Evolutionary conservation across 179 eudicot species (phyloP), one percentile per base, ranked within the genome.

Genomic region (Beta macrorhiza): DNA sequence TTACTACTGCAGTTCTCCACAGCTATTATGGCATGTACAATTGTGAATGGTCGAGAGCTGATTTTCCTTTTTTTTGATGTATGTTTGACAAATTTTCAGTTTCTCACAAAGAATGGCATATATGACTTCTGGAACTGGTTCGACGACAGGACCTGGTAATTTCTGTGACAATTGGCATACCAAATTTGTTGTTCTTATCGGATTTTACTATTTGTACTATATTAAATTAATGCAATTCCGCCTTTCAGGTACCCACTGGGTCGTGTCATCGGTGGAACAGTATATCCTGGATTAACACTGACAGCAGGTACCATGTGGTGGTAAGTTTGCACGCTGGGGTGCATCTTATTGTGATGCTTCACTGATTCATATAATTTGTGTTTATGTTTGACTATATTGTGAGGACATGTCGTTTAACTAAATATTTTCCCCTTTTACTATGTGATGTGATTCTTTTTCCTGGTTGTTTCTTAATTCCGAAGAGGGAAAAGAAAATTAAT

Each of bases 91-190:
- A 80, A 84, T 90, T 88, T 92, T 78, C 92, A 96, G 99, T 92
- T 57, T 85, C 96, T 94, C 77, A 87, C 89, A 42, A 96, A 91
- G 90, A 96, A 91, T 71, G 99, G 99, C 72, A 94, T 96, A 84
- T 94, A 94, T 70, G 99, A 93, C 84, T 96, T 96, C 73, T 96
- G 99, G 99, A 96, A 96, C 81, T 96, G 99, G 99, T 96, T 96
- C 82, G 99, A 96, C 78, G 99, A 96, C 84, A 89, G 99, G 74
- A 96, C 99, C 78, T 96, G 99, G 99, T 96, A 96, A 89, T 84
- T 75, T 52, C 45, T 82, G 29, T 80, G 29, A 32, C 64, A 63
- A 72, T 25, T 63, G 42, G 52, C 74, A 44, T 70, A 9, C 9
- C 49, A 75, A 67, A 82, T 32, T 20, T 42, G 32, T 52, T 58